phyloP scores from a whole-genome alignment of 176 grass and related monocot species.

The Dendrocalamus sinicus region DNA sequence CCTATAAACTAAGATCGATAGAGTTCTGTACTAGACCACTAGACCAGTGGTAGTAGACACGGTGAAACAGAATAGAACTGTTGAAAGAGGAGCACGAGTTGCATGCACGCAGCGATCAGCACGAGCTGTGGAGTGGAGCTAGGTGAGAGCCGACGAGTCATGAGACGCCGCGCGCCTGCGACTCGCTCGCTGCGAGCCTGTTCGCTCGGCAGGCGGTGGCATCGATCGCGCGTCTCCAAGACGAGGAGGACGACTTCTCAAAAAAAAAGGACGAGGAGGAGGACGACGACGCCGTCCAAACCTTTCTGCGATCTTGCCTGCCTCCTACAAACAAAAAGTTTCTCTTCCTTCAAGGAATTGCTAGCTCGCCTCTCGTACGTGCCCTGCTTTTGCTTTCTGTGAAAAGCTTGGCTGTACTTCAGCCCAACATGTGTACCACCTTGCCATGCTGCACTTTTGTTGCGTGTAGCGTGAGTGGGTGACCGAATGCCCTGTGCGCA shows the following conservation, averaged over 20 bases:
- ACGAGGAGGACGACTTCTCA: too few species aligned
- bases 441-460: not conserved
- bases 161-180: not conserved
- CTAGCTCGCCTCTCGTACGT: not conserved
- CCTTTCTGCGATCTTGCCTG: not conserved
- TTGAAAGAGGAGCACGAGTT: not conserved
- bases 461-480: not conserved
- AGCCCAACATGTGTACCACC: not conserved
- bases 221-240: not conserved
- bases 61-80: not conserved
- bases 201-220: not conserved
- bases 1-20: rapidly evolving
- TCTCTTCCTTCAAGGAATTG: not conserved
- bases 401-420: conserved; percentile 11
- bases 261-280: too few species aligned
- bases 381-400: not conserved
- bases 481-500: not conserved
- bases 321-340: not conserved
- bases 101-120: not conserved
- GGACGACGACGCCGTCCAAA: not conserved
- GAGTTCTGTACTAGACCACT: not conserved
- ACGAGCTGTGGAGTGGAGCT: not conserved
- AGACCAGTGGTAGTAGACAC: not conserved
- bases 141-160: not conserved
- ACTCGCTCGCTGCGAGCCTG: not conserved